Percentiles rank a stretch among this genome's conserved stretches.
Evolutionary conservation across 2,329 filamentous ascomycete genomes (phyloP).

Genomic region (Fonsecaea pedrosoi): DNA sequence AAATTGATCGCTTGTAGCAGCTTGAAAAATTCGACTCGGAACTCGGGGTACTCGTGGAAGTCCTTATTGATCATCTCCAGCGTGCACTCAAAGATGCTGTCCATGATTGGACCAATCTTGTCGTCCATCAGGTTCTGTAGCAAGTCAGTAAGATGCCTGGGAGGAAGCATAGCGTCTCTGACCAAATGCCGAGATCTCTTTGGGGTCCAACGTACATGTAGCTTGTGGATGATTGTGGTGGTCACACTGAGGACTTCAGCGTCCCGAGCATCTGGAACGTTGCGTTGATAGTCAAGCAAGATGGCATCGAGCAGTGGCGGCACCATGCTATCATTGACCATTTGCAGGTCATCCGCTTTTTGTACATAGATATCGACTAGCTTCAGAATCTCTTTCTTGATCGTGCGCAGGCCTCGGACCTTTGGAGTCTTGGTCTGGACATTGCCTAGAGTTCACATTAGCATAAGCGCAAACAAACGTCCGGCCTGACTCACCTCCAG

Average conservation of each 20-base stretch:
- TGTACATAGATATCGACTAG: slow-evolving; percentile 98
- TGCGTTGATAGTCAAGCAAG: slow-evolving; percentile 93
- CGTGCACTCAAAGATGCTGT: slow-evolving; percentile 97
- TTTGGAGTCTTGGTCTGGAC: slow-evolving; percentile 97
- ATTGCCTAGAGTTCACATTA: slow-evolving; percentile 63
- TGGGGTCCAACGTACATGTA: slow-evolving; percentile 78
- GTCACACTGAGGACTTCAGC: slow-evolving; percentile 97
- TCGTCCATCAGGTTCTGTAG: slow-evolving; percentile 90
- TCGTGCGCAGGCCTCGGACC: slow-evolving; percentile 90
- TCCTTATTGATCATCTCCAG: slow-evolving; percentile 99
- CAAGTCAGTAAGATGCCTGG: slow-evolving; percentile 44
- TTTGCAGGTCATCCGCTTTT: slow-evolving; percentile 93
- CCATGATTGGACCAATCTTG: slow-evolving; percentile 96
- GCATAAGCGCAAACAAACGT: slow-evolving; percentile 1
- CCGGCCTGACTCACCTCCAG: slow-evolving; percentile 68
- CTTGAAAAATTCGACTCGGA: slow-evolving; percentile 99
- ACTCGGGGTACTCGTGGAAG: slow-evolving; percentile 98
- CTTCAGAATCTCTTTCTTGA: slow-evolving; percentile 99
- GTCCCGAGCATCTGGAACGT: slow-evolving; percentile 93
- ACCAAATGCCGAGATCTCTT: slow-evolving; percentile 60
- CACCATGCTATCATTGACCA: slow-evolving; percentile 91
- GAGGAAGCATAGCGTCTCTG: slow-evolving; percentile 44
- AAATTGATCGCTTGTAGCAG: slow-evolving; percentile 94
- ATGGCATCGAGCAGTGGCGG: slow-evolving; percentile 95
- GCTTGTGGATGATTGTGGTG: slow-evolving; percentile 95